Conservation (phyloP, 345 rosid genomes). For the Eucalyptus erythrocorys region DNA sequence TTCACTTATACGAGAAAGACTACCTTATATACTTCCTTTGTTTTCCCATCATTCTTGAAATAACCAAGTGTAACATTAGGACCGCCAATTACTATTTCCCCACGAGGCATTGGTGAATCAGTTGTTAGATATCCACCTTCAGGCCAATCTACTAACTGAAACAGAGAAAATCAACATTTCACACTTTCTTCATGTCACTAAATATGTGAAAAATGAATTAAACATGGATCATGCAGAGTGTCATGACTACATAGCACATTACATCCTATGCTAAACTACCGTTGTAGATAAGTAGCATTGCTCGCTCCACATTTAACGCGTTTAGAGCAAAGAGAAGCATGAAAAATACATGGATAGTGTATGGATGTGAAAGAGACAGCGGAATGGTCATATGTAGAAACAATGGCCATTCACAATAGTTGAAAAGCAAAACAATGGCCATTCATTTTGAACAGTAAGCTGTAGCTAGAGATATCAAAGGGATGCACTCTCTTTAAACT, state of each 20-base stretch:
- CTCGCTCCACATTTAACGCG: neutral
- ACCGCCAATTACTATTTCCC: slow-evolving; percentile 95
- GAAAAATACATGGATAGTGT: neutral
- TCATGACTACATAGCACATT: neutral
- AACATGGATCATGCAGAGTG: neutral
- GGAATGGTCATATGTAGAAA: neutral
- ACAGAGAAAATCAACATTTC: neutral
- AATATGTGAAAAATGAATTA: neutral
- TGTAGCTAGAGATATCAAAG: neutral
- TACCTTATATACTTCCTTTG: slow-evolving; percentile 87
- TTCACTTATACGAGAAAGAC: neutral
- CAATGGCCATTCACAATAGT: neutral
- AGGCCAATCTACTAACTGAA: slow-evolving; percentile 94
- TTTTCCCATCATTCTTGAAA: slow-evolving; percentile 85
- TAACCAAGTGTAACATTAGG: slow-evolving; percentile 87
- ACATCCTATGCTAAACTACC: neutral
- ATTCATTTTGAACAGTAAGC: neutral
- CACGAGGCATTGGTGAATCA: slow-evolving; percentile 89
- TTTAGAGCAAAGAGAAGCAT: neutral
- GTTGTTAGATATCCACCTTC: slow-evolving; percentile 78
- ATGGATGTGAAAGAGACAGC: neutral
- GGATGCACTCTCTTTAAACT: neutral
- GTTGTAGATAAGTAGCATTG: neutral
- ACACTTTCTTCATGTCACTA: neutral
- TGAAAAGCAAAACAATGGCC: neutral